These are phyloP conservation scores for Pisolithus marmoratus DNA, from an alignment of 768 basidiomycete species.

Conservation along the genomic window DNA sequence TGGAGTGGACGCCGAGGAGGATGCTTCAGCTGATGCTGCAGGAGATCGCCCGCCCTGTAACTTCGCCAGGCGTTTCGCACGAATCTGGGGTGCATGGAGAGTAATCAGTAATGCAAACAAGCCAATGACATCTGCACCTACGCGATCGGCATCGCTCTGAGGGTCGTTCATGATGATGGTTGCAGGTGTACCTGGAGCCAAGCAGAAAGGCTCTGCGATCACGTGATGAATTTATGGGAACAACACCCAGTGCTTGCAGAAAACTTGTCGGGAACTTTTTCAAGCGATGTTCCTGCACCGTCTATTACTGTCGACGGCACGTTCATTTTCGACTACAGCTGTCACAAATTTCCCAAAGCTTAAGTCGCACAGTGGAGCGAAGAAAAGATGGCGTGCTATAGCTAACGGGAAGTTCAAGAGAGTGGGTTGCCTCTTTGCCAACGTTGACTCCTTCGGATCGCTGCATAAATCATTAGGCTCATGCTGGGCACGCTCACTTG, in stretches of 20 bases:
- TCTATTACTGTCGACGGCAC: conserved; percentile 22
- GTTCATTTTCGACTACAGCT: conserved; percentile 57
- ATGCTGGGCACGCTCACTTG: conserved; percentile 68
- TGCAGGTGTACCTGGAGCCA: not conserved
- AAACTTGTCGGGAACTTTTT: not conserved
- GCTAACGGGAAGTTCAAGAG: conserved; percentile 72
- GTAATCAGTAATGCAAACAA: not conserved
- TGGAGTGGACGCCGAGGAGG: conserved; percentile 7
- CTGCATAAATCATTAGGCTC: conserved; percentile 38
- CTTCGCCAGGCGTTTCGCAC: conserved; percentile 86
- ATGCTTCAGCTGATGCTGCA: conserved; percentile 27
- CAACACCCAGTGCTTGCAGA: too few relatives aligned
- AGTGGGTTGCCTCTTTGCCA: conserved; percentile 37
- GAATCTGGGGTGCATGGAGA: conserved; percentile 52
- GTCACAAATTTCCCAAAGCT: conserved; percentile 62
- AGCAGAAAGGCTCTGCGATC: too few relatives aligned
- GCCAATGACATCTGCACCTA: conserved; percentile 28
- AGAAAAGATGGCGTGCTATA: conserved; percentile 74
- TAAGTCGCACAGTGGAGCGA: conserved; percentile 75
- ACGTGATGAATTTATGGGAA: too few relatives aligned
- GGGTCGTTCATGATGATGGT: conserved; percentile 39
- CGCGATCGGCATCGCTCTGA: conserved; percentile 77
- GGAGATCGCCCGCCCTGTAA: conserved; percentile 48
- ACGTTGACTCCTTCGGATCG: not conserved
- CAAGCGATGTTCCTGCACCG: conserved; percentile 25